Base-by-base conservation (phyloP, 1,284 basidiomycete genomes). In the Cryptococcus sp. region DNA sequence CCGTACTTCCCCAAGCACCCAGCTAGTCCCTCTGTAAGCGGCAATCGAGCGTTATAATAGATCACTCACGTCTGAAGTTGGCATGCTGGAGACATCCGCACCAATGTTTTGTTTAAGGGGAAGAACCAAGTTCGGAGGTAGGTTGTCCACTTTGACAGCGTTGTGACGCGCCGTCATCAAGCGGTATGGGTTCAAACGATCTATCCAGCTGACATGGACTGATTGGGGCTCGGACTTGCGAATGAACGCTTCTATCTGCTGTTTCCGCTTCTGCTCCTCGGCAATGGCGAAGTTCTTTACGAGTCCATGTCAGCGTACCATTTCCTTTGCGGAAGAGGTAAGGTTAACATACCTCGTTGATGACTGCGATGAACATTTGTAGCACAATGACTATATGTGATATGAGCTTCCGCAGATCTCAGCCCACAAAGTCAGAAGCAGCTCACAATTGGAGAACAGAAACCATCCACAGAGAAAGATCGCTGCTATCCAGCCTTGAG, bases 281-380 rank as follows among this genome's bases (percentile, higher is more conserved):
- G 93, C 92, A 4, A 97, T 86, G 45, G 89, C 84, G 68, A 98
- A 98, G 78, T 96, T 97, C 81, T 85, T 75, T 59, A 17, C 3
- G 13, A 11, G n/a, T 5, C 3, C 5, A 29, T 11, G 41, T 59
- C 50, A 56, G 47, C 40, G 23, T 19, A 19, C 38, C 16, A 17
- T 50, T 16, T 15, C 15, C n/a, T 23, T 13, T 15, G 3, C 16
- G 2, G 13, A 34, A 34, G 16, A 46, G 16, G 26, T 13, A 37
- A n/a, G 29, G 34, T 19, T 6, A 19, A 49, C 75, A 46, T 40
- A 79, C 78, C 69, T 97, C 94, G 76, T 96, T 93, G 82, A 99
- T 94, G 53, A 98, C 94, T 38, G 94, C 95, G 70, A 99, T 93
- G 81, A 98, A 97, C 88, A 98, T 91, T 70, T 97, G 93, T 56